phyloP scores from a whole-genome alignment of 345 rosid genomes.

The Conringia planisiliqua region DNA sequence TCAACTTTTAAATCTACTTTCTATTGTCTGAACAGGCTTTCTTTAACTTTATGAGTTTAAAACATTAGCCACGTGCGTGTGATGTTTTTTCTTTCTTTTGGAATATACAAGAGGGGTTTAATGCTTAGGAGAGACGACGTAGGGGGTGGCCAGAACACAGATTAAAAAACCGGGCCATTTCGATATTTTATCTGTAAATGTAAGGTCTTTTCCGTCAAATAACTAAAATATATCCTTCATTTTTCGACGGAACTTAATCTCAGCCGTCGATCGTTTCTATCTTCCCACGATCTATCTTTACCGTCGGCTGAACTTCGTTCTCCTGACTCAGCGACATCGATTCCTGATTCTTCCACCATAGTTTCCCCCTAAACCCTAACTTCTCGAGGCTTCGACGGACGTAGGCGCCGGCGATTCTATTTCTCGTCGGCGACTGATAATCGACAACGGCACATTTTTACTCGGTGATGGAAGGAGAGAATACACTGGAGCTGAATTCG shows the following conservation, averaged over 20 bases:
- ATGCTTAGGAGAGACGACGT: background rate
- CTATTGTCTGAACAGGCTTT: background rate
- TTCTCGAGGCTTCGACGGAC: background rate
- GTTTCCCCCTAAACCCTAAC: slow-evolving; percentile 27
- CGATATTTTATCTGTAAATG: background rate
- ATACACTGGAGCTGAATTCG: slow-evolving; percentile 2
- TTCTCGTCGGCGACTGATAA: background rate
- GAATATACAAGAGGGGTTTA: background rate
- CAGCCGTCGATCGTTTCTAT: slow-evolving; percentile 18
- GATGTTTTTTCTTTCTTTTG: background rate
- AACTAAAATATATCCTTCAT: background rate
- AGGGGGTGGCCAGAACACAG: background rate
- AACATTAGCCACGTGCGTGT: slow-evolving; percentile 8
- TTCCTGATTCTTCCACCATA: background rate
- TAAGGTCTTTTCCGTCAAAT: background rate
- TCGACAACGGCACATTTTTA: background rate
- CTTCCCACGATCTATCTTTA: background rate
- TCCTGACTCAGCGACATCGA: slow-evolving; percentile 8
- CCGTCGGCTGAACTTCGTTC: slow-evolving; percentile 12
- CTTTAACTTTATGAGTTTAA: background rate
- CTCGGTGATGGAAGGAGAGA: slow-evolving; percentile 25
- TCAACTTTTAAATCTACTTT: background rate
- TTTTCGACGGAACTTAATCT: slow-evolving; percentile 7
- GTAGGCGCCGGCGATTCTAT: background rate
- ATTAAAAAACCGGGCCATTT: background rate